Evolutionary conservation across 108 stramenopile species (phyloP).

Genomic region (Cyclotella atomus): DNA sequence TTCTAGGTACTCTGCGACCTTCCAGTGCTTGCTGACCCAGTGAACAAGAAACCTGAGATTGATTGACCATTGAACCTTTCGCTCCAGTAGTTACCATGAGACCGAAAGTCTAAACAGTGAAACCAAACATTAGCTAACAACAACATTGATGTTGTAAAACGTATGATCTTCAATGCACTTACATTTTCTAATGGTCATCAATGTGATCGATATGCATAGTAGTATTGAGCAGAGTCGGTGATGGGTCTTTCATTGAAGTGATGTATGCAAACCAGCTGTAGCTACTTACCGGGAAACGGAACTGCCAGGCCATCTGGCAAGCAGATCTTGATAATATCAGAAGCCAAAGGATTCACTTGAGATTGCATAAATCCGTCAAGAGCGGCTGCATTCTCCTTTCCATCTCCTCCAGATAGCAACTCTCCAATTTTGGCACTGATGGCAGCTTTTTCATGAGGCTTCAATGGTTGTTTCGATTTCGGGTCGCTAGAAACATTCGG

Average conservation of each 20-base stretch:
- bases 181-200: too few relatives aligned
- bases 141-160: too few relatives aligned
- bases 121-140: too few relatives aligned
- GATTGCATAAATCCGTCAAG: constrained; percentile 97
- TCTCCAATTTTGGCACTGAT: constrained; percentile 77
- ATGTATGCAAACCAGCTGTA: too few relatives aligned
- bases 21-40: constrained; percentile 99
- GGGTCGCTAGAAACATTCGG: constrained; percentile 52
- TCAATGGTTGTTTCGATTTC: constrained; percentile 59
- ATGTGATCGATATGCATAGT: too few relatives aligned
- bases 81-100: constrained; percentile 99
- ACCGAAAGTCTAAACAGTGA: constrained; percentile 76
- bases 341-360: constrained; percentile 90
- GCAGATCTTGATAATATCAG: constrained; percentile 94
- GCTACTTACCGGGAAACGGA: constrained; percentile 90
- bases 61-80: constrained; percentile 99
- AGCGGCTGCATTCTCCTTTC: constrained; percentile 80
- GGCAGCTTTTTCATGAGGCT: constrained; percentile 83
- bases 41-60: constrained; percentile 97
- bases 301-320: constrained; percentile 95
- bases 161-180: too few relatives aligned
- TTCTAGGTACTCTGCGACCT: constrained; percentile 98
- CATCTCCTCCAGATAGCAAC: constrained; percentile 83
- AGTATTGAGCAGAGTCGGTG: too few relatives aligned
- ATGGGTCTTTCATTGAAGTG: too few relatives aligned